A percentile compares a stretch with the other conserved stretches of the same genome.
These are phyloP conservation scores for Aspergillus terreus DNA, from an alignment of 2,329 filamentous ascomycete species.

Conservation along the genomic window DNA sequence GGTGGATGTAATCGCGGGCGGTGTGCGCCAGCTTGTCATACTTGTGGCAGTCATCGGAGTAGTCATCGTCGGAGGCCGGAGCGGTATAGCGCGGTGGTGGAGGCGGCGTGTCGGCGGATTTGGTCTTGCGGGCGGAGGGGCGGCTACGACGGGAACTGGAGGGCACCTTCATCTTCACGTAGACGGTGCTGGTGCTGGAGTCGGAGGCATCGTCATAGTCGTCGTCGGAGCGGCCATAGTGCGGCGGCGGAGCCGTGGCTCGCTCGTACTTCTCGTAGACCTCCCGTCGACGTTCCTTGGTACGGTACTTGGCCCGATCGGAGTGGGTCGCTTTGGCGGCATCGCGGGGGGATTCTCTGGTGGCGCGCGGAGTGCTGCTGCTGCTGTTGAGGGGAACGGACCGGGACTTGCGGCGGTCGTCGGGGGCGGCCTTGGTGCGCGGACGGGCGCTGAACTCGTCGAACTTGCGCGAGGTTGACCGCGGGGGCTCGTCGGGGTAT, in stretches of 20 bases:
- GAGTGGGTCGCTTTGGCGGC: slow-evolving; percentile 27
- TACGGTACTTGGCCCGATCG: slow-evolving; percentile 37
- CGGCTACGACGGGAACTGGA: slow-evolving; percentile 19
- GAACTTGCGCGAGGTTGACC: slow-evolving; percentile 37
- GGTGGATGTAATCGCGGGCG: slow-evolving; percentile 38
- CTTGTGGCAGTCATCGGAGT: slow-evolving; percentile 29
- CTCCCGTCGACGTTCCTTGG: slow-evolving; percentile 42
- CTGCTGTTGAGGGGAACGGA: slow-evolving; percentile 17
- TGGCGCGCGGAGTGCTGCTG: slow-evolving; percentile 16
- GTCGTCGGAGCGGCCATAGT: slow-evolving; percentile 31
- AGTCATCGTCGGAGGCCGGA: slow-evolving; percentile 13
- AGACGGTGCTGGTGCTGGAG: slow-evolving; percentile 22
- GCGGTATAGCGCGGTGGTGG: slow-evolving; percentile 4
- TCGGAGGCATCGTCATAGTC: slow-evolving; percentile 30
- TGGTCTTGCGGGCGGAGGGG: slow-evolving; percentile 21
- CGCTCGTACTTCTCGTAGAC: slow-evolving; percentile 37
- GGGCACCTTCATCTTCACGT: slow-evolving; percentile 17
- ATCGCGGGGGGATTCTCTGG: slow-evolving; percentile 32
- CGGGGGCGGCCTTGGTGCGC: slow-evolving; percentile 25
- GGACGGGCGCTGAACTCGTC: slow-evolving; percentile 34
- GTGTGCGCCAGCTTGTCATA: slow-evolving; percentile 27
- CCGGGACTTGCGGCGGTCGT: slow-evolving; percentile 39
- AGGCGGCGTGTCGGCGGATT: slow-evolving; percentile 17
- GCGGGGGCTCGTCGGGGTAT: slow-evolving; percentile 35
- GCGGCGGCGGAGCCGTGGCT: not conserved